Percentiles rank a stretch among this genome's conserved stretches.
Conservation (phyloP, 2,329 filamentous ascomycete genomes). For the Phialemonium atrogriseum region DNA sequence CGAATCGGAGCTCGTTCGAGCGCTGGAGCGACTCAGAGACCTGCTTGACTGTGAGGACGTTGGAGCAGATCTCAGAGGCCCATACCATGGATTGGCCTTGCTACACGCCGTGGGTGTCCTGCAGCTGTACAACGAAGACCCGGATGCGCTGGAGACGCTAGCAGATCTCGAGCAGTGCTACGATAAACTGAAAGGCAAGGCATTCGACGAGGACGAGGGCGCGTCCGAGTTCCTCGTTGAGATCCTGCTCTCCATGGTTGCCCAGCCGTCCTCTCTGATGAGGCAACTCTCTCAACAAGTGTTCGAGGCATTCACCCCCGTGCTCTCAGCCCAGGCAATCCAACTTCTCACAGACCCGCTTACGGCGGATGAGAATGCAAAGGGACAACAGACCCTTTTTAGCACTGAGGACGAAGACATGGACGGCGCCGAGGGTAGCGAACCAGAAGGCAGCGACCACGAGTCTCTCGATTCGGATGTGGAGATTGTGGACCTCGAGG, state of each 20-base stretch:
- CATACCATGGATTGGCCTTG: slow-evolving; percentile 25
- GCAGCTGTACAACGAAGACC: slow-evolving; percentile 83
- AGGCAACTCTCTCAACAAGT: slow-evolving; percentile 82
- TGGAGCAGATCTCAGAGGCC: slow-evolving; percentile 5
- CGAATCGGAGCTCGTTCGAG: slow-evolving; percentile 42
- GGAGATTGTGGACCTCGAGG: slow-evolving; percentile 33
- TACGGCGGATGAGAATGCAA: slow-evolving; percentile 67
- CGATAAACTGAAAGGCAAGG: slow-evolving; percentile 53
- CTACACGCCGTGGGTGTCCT: slow-evolving; percentile 79
- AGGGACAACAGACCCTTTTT: slow-evolving; percentile 83
- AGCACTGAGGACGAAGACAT: slow-evolving; percentile 56
- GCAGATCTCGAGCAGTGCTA: slow-evolving; percentile 74
- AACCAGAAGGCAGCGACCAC: slow-evolving; percentile 28
- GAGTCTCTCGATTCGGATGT: slow-evolving; percentile 32
- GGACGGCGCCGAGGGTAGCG: slow-evolving; percentile 33
- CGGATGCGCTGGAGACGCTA: slow-evolving; percentile 75
- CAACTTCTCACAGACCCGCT: slow-evolving; percentile 61
- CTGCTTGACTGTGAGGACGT: slow-evolving; percentile 27
- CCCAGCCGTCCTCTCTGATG: slow-evolving; percentile 76
- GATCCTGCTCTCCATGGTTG: slow-evolving; percentile 81
- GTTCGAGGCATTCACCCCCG: slow-evolving; percentile 71
- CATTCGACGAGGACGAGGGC: slow-evolving; percentile 43
- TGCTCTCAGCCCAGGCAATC: slow-evolving; percentile 66
- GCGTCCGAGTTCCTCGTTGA: slow-evolving; percentile 72
- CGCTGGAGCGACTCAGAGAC: slow-evolving; percentile 43